Evolutionary conservation across 2,329 filamentous ascomycete species (phyloP).

Genomic region (Arthrobotrys sphaeroides): DNA sequence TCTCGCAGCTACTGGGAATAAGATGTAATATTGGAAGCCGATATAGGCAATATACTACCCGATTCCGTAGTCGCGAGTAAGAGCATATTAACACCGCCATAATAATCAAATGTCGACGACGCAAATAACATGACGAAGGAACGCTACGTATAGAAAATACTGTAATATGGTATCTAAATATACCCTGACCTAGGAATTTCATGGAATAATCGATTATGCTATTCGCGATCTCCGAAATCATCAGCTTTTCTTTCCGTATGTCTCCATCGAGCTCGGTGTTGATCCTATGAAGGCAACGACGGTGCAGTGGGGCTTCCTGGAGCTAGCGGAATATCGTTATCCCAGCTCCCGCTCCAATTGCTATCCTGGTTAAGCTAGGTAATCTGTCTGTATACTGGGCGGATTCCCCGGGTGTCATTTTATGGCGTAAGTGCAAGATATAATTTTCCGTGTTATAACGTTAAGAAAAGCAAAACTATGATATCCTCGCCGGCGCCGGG

Average conservation of each 20-base stretch:
- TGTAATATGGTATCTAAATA: constrained; percentile 9
- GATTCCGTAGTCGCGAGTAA: not conserved
- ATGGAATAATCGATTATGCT: not conserved
- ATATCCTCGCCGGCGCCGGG: not conserved
- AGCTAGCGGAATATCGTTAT: not conserved
- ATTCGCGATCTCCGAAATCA: constrained; percentile 8
- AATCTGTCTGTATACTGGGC: too few species aligned
- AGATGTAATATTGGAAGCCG: not conserved
- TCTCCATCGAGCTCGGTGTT: not conserved
- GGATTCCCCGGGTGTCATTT: too few species aligned
- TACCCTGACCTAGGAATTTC: not conserved
- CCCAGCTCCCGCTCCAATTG: not conserved
- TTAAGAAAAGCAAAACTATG: not conserved
- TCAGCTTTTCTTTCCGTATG: not conserved
- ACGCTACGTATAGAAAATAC: not conserved
- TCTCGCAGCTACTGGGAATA: constrained; percentile 13
- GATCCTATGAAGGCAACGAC: not conserved
- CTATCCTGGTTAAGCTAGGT: too few species aligned
- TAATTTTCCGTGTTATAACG: not conserved
- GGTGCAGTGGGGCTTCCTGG: not conserved
- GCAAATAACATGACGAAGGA: not conserved
- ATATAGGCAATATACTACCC: not conserved
- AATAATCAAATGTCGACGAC: constrained; percentile 9
- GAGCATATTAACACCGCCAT: constrained; percentile 13
- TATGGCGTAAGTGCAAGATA: too few species aligned